A percentile compares a stretch with the other conserved stretches of the same genome.
These are phyloP conservation scores for Cyberlindnera misumaiensis DNA, from an alignment of 805 yeast species.

Conservation along the genomic window DNA sequence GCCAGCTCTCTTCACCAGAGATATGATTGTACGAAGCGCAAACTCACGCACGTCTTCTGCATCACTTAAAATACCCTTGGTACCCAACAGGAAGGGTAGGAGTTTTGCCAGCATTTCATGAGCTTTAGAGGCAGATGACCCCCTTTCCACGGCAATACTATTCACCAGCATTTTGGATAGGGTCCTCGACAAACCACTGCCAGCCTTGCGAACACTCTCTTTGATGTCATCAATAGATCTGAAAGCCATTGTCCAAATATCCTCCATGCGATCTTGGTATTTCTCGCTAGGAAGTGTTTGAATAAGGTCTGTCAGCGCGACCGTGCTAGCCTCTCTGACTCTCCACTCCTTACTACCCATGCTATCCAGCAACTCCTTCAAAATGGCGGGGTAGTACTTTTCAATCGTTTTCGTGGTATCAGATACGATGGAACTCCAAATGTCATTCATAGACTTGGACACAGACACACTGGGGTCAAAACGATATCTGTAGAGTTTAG, in stretches of 20 bases:
- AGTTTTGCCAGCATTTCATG: slow-evolving; percentile 44
- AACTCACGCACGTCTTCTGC: slow-evolving; percentile 78
- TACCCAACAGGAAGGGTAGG: slow-evolving; percentile 75
- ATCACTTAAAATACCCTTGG: slow-evolving; percentile 73
- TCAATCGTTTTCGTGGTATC: slow-evolving; percentile 48
- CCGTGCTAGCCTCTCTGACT: slow-evolving; percentile 78
- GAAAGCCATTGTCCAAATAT: slow-evolving; percentile 83
- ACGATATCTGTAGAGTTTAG: slow-evolving; percentile 75
- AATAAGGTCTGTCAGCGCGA: slow-evolving; percentile 63
- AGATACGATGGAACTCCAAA: slow-evolving; percentile 69
- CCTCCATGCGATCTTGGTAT: slow-evolving; percentile 48
- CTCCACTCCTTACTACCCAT: slow-evolving; percentile 90
- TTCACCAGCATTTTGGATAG: slow-evolving; percentile 58
- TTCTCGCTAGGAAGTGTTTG: slow-evolving; percentile 47
- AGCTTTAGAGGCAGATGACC: slow-evolving; percentile 35
- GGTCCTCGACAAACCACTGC: slow-evolving; percentile 56
- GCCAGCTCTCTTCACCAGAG: slow-evolving; percentile 61
- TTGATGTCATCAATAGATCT: slow-evolving; percentile 91
- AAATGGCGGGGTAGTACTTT: slow-evolving; percentile 48
- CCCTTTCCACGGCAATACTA: slow-evolving; percentile 41
- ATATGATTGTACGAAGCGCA: slow-evolving; percentile 68
- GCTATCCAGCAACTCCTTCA: slow-evolving; percentile 55
- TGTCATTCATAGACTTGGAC: slow-evolving; percentile 76
- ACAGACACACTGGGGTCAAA: slow-evolving; percentile 80
- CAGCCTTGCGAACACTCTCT: slow-evolving; percentile 85